Evolutionary conservation across 495 filamentous ascomycete genomes (phyloP).

Genomic region (Trichocladium antarcticum): DNA sequence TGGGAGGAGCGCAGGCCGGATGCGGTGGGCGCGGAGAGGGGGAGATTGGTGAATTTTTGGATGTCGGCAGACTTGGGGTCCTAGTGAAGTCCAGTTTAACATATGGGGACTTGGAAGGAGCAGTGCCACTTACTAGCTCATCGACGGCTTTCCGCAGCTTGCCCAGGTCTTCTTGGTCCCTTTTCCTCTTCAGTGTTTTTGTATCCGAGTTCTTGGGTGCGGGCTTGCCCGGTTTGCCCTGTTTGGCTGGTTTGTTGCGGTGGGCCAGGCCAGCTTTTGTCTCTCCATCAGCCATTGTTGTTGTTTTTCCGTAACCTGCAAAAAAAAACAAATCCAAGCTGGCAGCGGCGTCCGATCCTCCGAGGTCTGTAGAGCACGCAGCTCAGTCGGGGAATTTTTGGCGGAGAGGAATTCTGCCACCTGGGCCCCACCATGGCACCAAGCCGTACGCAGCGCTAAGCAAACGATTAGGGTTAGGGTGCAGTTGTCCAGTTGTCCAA

Average conservation of each 20-base stretch:
- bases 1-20: conserved; percentile 74
- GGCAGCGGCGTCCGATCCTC: not conserved
- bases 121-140: conserved; percentile 24
- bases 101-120: not conserved
- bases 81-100: not conserved
- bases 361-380: not conserved
- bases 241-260: conserved; percentile 11
- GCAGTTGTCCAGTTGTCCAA: conserved; percentile 19
- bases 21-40: conserved; percentile 74
- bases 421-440: conserved; percentile 6
- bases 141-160: conserved; percentile 40
- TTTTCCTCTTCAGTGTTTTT: conserved; percentile 35
- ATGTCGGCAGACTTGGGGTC: conserved; percentile 39
- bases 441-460: too few relatives aligned
- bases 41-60: conserved; percentile 65
- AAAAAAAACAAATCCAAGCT: not conserved
- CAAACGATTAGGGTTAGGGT: too few relatives aligned
- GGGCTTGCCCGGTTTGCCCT: too few relatives aligned
- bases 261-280: conserved; percentile 13
- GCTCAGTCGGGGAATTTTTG: conserved; percentile 22
- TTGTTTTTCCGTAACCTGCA: not conserved
- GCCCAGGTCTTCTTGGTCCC: conserved; percentile 45
- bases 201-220: conserved; percentile 25
- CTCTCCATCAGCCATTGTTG: conserved; percentile 15
- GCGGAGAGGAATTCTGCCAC: conserved; percentile 29